Percentiles rank a stretch among this genome's conserved stretches.
Conservation (phyloP, 805 yeast genomes). For the Isabelozyma rhagii region DNA sequence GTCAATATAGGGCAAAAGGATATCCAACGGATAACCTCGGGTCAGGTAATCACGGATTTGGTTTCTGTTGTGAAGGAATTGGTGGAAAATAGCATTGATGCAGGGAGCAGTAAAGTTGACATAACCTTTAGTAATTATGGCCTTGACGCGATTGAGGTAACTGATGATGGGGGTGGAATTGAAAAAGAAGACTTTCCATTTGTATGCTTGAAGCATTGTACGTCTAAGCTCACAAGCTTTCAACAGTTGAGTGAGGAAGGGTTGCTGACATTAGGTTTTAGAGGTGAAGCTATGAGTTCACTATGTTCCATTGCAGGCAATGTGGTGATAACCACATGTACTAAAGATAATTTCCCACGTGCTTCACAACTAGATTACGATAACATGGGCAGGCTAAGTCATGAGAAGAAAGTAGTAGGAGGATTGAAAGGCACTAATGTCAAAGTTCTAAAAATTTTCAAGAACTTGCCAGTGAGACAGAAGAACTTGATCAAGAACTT, state of each 20-base stretch:
- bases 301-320: conserved; percentile 52
- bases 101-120: conserved; percentile 65
- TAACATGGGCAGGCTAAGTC: conserved; percentile 47
- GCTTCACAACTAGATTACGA: conserved; percentile 58
- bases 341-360: conserved; percentile 45
- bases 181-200: conserved; percentile 45
- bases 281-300: conserved; percentile 81
- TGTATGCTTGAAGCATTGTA: conserved; percentile 60
- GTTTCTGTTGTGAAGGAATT: conserved; percentile 79
- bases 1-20: conserved; percentile 40
- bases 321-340: conserved; percentile 50
- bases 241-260: conserved; percentile 43
- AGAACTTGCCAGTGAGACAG: conserved; percentile 74
- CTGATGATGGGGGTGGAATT: conserved; percentile 71
- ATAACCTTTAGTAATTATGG: conserved; percentile 71
- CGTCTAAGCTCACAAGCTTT: conserved; percentile 60
- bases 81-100: conserved; percentile 85
- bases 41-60: conserved; percentile 85
- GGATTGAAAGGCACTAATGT: conserved; percentile 73
- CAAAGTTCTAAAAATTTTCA: conserved; percentile 55
- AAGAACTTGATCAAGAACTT: conserved; percentile 66
- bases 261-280: conserved; percentile 63
- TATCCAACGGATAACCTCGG: conserved; percentile 78
- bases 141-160: conserved; percentile 61
- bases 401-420: conserved; percentile 36